Evolutionary conservation across 371 early-diverging fungal species (phyloP), one percentile per base, ranked within the genome.

Genomic region (Rhizopus stolonifer): DNA sequence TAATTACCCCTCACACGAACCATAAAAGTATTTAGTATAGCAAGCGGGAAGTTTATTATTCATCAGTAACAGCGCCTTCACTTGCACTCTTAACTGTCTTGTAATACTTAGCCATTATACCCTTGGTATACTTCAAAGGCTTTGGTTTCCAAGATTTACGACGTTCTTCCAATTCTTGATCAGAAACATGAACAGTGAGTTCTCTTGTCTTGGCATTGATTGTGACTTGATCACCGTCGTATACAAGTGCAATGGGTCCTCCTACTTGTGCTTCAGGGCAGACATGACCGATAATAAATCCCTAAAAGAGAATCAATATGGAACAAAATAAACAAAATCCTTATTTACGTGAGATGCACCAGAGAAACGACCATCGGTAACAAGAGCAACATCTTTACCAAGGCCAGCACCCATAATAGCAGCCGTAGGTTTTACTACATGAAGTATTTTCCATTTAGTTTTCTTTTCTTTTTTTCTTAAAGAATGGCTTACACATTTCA

Each of bases 341-440:
- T 14, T n/a, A 52, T 79, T 70, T 67, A 87, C 88, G 70, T 98
- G 98, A 65, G 88, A 88, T 17, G 93, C 98, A 54, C 98, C 98
- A 38, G 94, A 94, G 88, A 98, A 98, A 46, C 96, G 88, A 34
- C 96, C 98, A 59, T 98, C 98, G 10, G 98, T 98, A 48, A 98
- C 68, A 49, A 98, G 78, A 2, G 96, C 96, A 40, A 96, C 96
- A 68, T 95, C 91, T 46, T 96, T 85, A 60, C 98, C 96, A 39
- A 98, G 83, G 8, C 98, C 98, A 19, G 98, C 98, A 26, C 98
- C 98, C 95, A 98, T 98, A 64, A 98, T 93, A 18, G 95, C 96
- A 64, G 87, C 84, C 14, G 95, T 91, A 14, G 98, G 98, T 18
- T 94, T 95, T 65, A 96, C 77, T 82, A 55, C 47, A n/a, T 52